Evolutionary conservation across 371 early-diverging fungal species (phyloP).

Genomic region (Capniomyces stellatus): DNA sequence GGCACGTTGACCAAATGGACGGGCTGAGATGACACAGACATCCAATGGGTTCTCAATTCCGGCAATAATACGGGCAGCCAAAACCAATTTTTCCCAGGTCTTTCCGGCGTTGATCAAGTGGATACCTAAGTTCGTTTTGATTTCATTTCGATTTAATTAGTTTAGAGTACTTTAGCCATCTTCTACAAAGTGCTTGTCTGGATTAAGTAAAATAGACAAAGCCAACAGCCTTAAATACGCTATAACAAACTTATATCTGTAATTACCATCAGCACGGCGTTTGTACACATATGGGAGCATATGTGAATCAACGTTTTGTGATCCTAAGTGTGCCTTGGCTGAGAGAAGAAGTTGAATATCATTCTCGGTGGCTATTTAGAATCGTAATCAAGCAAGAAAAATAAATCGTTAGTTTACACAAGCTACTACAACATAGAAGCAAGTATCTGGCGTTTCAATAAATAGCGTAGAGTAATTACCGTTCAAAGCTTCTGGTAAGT

Average conservation of each 20-base stretch:
- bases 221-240: no score
- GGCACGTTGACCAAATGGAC: constrained; percentile 96
- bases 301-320: constrained; percentile 73
- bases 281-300: constrained; percentile 88
- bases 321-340: constrained; percentile 80
- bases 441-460: no score
- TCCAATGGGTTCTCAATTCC: constrained; percentile 91
- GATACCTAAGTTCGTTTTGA: no score
- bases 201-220: no score
- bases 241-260: no score
- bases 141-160: no score
- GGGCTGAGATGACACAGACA: constrained; percentile 88
- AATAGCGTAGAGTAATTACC: not conserved
- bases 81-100: constrained; percentile 98
- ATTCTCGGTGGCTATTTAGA: constrained; percentile 55
- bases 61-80: constrained; percentile 97
- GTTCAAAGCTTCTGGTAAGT: constrained; percentile 1
- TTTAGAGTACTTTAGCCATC: no score
- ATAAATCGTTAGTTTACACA: no score
- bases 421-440: no score
- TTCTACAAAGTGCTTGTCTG: no score
- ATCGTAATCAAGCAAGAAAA: no score
- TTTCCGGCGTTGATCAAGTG: constrained; percentile 96
- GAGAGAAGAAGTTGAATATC: constrained; percentile 83
- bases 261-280: constrained; percentile 72